A percentile compares a stretch with the other conserved stretches of the same genome.
These are phyloP conservation scores for Beauveria sp. DNA, from an alignment of 2,329 filamentous ascomycete species.

Conservation along the genomic window DNA sequence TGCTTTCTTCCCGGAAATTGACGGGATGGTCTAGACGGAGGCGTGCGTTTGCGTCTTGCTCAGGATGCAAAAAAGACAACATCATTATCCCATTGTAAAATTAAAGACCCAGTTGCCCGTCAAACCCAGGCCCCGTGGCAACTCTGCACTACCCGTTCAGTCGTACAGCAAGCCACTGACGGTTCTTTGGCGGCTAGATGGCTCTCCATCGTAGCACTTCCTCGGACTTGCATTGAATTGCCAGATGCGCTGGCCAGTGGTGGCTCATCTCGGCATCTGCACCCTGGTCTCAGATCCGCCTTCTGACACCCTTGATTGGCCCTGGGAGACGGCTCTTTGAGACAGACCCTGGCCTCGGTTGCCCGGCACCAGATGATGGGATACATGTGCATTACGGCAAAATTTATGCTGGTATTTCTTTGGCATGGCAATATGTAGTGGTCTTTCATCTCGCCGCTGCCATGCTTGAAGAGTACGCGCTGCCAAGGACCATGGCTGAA, in stretches of 20 bases:
- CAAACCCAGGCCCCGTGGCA: background rate
- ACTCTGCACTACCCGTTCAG: background rate
- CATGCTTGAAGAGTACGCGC: background rate
- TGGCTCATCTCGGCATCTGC: background rate
- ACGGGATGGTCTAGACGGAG: too few relatives aligned
- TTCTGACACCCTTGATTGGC: background rate
- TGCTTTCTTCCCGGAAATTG: too few relatives aligned
- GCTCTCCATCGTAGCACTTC: background rate
- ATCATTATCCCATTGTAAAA: background rate
- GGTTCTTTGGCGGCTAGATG: background rate
- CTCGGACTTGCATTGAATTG: background rate
- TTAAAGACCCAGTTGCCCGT: background rate
- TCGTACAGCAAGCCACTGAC: background rate
- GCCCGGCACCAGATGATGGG: background rate
- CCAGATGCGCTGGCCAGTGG: background rate
- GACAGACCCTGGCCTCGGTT: background rate
- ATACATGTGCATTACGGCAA: background rate
- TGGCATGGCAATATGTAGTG: background rate
- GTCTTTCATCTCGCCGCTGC: background rate
- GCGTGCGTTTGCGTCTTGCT: too few relatives aligned
- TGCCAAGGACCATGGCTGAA: background rate
- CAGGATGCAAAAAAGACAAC: too few relatives aligned
- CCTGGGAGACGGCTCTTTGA: background rate
- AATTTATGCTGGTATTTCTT: background rate
- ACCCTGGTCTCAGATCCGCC: background rate